A percentile compares a stretch with the other conserved stretches of the same genome.
phyloP scores from a whole-genome alignment of 371 early-diverging fungal genomes.

The Lichtheimia corymbifera region DNA sequence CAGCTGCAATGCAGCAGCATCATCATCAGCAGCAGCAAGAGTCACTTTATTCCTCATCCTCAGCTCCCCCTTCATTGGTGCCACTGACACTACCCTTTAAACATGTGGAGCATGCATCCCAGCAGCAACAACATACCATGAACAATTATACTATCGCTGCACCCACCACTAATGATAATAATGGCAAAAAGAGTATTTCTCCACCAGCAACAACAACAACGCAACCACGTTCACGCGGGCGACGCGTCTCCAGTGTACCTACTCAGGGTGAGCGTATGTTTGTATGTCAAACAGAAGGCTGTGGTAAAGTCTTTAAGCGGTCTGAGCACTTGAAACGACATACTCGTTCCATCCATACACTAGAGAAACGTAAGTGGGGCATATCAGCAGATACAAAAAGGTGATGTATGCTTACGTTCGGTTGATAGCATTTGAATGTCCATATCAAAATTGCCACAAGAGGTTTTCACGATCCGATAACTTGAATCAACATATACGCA shows the following conservation, averaged over 20 bases:
- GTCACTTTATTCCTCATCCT: neutral
- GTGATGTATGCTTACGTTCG: neutral
- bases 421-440: conserved; percentile 59
- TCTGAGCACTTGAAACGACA: conserved; percentile 71
- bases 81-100: neutral
- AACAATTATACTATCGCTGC: neutral
- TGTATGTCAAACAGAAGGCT: conserved; percentile 54
- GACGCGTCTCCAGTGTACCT: conserved; percentile 57
- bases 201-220: conserved; percentile 1
- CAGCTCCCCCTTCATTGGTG: neutral
- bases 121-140: neutral
- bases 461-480: conserved; percentile 85
- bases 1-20: conserved; percentile 6
- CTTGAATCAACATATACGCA: conserved; percentile 71
- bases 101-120: neutral
- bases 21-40: neutral
- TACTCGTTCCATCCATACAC: conserved; percentile 64
- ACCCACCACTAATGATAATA: neutral
- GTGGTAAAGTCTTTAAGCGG: conserved; percentile 64
- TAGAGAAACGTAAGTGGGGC: conserved; percentile 64
- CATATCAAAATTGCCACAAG: conserved; percentile 73
- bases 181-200: no score
- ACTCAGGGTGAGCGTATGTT: conserved; percentile 47
- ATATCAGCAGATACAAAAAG: conserved; percentile 11
- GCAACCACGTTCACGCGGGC: conserved; percentile 45